These are phyloP conservation scores for Lodderomyces pseudojiufengensis DNA, from an alignment of 1,139 yeast genomes.

Conservation along the genomic window DNA sequence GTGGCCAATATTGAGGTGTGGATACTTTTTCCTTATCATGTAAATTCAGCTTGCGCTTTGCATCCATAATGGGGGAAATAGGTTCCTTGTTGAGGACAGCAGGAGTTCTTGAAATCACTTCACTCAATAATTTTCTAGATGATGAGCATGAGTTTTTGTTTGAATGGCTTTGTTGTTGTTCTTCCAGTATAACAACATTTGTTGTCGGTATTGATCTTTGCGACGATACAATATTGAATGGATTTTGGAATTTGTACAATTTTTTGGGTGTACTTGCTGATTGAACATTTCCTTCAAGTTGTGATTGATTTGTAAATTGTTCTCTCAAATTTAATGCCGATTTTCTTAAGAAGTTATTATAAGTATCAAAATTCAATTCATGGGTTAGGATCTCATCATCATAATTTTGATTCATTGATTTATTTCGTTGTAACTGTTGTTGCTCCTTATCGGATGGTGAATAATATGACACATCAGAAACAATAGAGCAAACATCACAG, in stretches of 20 bases:
- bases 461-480: slow-evolving; percentile 26
- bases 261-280: no score
- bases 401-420: neutral
- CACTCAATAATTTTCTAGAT: slow-evolving; percentile 1
- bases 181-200: slow-evolving; percentile 1
- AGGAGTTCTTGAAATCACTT: slow-evolving; percentile 3
- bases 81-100: neutral
- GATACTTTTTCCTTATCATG: no score
- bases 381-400: no score
- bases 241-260: slow-evolving; percentile 42
- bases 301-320: slow-evolving; percentile 18
- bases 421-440: neutral
- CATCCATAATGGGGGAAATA: no score
- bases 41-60: no score
- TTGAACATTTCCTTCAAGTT: slow-evolving; percentile 28
- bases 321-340: slow-evolving; percentile 27
- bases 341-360: slow-evolving; percentile 32
- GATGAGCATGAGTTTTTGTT: slow-evolving; percentile 3
- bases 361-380: slow-evolving; percentile 22
- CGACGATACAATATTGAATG: slow-evolving; percentile 22
- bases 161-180: slow-evolving; percentile 1
- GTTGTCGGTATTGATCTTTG: slow-evolving; percentile 1
- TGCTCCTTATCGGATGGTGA: slow-evolving; percentile 19
- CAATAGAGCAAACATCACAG: slow-evolving; percentile 22
- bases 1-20: no score